These are phyloP conservation scores for Aspergillus sp. DNA, from an alignment of 2,329 filamentous ascomycete species.

Conservation along the genomic window DNA sequence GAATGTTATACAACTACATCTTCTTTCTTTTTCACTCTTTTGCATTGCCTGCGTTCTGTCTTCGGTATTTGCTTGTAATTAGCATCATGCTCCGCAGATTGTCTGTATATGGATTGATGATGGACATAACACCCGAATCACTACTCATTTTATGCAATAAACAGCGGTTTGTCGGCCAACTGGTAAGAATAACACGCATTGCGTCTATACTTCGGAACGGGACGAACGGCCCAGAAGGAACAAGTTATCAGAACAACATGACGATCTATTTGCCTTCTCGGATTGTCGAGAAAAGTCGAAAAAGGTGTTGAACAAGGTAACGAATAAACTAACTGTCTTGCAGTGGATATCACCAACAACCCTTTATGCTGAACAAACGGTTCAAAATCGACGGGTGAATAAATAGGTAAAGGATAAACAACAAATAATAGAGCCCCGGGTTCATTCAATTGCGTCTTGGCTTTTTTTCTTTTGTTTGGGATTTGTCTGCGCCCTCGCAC, in stretches of 20 bases:
- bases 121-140: background rate
- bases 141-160: too few species aligned
- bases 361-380: background rate
- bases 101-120: background rate
- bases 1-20: slow-evolving; percentile 7
- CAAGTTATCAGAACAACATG: background rate
- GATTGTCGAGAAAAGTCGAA: background rate
- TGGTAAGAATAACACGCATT: background rate
- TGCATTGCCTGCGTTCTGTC: slow-evolving; percentile 2
- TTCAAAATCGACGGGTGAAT: background rate
- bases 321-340: background rate
- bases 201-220: background rate
- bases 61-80: too few species aligned
- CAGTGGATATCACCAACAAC: background rate
- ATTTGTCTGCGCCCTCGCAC: slow-evolving; percentile 1
- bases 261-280: background rate
- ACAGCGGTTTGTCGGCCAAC: background rate
- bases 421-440: background rate
- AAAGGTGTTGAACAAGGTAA: background rate
- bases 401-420: background rate
- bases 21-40: slow-evolving; percentile 2
- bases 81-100: too few species aligned
- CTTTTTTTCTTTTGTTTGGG: background rate
- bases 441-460: background rate
- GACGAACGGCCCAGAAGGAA: background rate